Percentiles rank a stretch among this genome's conserved stretches.
Evolutionary conservation across 2,329 filamentous ascomycete genomes (phyloP).

Genomic region (Fusarium pilosicola): DNA sequence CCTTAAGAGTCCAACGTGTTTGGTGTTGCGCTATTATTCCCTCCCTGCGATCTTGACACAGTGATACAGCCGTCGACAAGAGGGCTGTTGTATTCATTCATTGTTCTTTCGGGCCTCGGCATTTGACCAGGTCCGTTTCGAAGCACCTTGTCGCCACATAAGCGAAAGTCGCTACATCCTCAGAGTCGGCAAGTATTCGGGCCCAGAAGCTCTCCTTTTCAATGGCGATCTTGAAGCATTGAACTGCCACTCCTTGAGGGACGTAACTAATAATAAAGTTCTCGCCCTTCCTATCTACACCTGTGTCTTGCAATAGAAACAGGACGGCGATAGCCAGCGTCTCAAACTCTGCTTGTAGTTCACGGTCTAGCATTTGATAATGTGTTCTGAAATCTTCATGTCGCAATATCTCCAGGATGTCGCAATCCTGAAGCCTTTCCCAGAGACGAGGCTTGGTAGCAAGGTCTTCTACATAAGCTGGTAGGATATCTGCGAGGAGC

Average conservation of each 20-base stretch:
- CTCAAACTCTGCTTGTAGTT: not conserved
- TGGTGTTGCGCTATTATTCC: not conserved
- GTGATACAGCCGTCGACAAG: rapidly evolving
- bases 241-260: rapidly evolving
- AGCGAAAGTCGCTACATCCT: rapidly evolving
- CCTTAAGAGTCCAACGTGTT: rapidly evolving
- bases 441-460: rapidly evolving
- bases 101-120: rapidly evolving
- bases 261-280: rapidly evolving
- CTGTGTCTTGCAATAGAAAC: not conserved
- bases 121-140: rapidly evolving
- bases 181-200: not conserved
- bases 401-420: rapidly evolving
- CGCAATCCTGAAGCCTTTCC: rapidly evolving
- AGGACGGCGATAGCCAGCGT: rapidly evolving
- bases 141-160: rapidly evolving
- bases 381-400: rapidly evolving
- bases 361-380: rapidly evolving
- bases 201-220: not conserved
- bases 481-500: rapidly evolving
- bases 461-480: rapidly evolving
- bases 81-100: not conserved
- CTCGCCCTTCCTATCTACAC: not conserved
- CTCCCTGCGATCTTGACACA: rapidly evolving
- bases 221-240: not conserved